Evolutionary conservation across 2,329 filamentous ascomycete species (phyloP), one percentile per base, ranked within the genome.

Genomic region (Aspergillus melleus): DNA sequence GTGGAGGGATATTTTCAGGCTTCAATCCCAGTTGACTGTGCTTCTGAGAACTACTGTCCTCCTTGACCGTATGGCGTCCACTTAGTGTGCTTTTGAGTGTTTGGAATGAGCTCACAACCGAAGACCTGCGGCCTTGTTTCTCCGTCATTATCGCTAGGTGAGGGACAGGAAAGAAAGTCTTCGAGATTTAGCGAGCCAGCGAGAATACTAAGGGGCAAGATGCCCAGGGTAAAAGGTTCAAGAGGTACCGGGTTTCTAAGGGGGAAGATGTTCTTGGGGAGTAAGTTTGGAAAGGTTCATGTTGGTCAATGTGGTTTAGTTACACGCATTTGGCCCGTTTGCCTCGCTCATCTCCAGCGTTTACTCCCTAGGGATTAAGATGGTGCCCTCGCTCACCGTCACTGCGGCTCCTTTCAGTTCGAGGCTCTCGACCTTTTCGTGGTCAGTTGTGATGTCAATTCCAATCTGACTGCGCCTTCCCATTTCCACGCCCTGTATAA

Each of bases 401-500:
- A 76, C 71, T 10, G 74, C 72, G n/a, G 65, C 67, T 2, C 74
- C 74, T 29, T 67, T 72, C 60, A 77, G 49, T 56, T 71, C 65
- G 19, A 77, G 67, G 53, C 64, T 66, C 20, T 72, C 69, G 54
- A 76, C 58, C 39, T 58, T 66, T 11, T 70, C 66, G 2, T 49
- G 49, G 39, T 66, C 65, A 39, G 71, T 29, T 20, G 51, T 58
- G 20, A 75, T 69, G 4, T 66, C 67, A 20, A 77, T 63, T 5
- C 69, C 72, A 61, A 77, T 76, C 54, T 74, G 74, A 64, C 73
- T 75, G 26, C 72, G 66, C 64, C 86, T 74, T 11, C 86, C 86
- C 83, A 89, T 88, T 75, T 90, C 87, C 14, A 88, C 84, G 2
- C 87, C 87, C 74, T 90, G 87, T 59, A 83, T 83, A 63, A 89